Conservation (phyloP, 176 grass and related monocot genomes). For the Secale cereale region DNA sequence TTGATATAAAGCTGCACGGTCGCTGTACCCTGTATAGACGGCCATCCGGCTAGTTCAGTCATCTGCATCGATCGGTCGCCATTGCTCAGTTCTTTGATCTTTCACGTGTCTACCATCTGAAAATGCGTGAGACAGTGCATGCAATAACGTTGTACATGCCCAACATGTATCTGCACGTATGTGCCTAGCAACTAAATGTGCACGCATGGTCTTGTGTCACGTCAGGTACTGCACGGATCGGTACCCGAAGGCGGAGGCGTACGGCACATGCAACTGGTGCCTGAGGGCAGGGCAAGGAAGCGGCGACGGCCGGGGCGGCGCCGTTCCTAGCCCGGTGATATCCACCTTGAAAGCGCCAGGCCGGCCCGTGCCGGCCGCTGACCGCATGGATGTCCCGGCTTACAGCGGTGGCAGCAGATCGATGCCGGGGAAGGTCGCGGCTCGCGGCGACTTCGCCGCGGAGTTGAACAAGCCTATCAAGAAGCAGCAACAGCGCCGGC, state of each 20-base stretch:
- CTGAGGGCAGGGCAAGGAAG: conserved; percentile 43
- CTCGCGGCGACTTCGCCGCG: conserved; percentile 48
- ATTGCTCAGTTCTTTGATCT: not conserved
- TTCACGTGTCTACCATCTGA: not conserved
- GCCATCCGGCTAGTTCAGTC: not conserved
- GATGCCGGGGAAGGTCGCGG: conserved; percentile 40
- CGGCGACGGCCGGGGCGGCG: not conserved
- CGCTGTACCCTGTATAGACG: not conserved
- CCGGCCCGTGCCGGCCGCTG: not conserved
- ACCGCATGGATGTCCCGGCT: not conserved
- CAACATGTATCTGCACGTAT: not conserved
- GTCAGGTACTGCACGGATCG: conserved; percentile 86
- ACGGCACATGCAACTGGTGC: conserved; percentile 91
- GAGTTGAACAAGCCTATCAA: conserved; percentile 79
- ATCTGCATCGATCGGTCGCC: not conserved
- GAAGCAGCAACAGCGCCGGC: conserved; percentile 49
- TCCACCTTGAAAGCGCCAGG: conserved; percentile 16
- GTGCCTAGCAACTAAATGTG: not conserved
- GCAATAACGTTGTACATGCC: conserved; percentile 19
- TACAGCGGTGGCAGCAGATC: not conserved
- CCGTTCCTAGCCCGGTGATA: conserved; percentile 31
- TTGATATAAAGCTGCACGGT: conserved; percentile 9
- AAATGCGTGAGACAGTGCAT: conserved; percentile 30
- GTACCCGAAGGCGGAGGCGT: conserved; percentile 76
- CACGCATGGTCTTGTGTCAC: not conserved